Conservation (phyloP, 306 rosid genomes). For the Sphenostylis stenocarpa region DNA sequence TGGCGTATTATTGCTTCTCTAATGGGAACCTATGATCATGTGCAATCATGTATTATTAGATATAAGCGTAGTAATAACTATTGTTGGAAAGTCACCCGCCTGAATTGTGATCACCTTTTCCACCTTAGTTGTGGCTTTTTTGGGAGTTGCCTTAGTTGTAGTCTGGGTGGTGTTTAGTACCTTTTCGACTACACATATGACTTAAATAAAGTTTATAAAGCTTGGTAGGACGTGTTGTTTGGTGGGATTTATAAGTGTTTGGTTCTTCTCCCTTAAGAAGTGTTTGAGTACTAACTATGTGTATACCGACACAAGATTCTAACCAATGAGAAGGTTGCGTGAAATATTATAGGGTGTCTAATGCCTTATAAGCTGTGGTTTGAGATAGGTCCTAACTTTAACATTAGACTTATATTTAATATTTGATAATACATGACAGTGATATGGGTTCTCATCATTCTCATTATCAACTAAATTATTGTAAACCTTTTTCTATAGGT, state of each 20-base stretch:
- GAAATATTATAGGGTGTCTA: no score
- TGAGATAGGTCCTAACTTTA: background rate
- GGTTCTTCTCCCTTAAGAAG: no score
- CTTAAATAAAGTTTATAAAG: background rate
- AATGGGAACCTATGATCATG: background rate
- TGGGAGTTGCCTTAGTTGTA: background rate
- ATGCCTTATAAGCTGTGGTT: no score
- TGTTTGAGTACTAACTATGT: no score
- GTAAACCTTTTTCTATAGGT: conserved; percentile 47
- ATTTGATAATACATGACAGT: background rate
- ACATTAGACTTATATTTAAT: background rate
- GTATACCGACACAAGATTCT: no score
- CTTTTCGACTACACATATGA: background rate
- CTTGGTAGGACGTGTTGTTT: background rate
- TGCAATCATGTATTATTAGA: background rate
- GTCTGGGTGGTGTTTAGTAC: background rate
- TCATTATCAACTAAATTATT: conserved; percentile 29
- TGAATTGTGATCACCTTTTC: background rate
- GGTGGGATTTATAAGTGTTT: no score
- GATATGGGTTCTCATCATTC: background rate
- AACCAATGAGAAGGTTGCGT: no score
- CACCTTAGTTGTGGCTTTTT: background rate
- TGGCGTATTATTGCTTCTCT: conserved; percentile 6
- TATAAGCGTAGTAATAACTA: background rate
- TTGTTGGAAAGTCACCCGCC: background rate